Conservation (phyloP, 2,329 filamentous ascomycete genomes). For the Penicillium sp. region DNA sequence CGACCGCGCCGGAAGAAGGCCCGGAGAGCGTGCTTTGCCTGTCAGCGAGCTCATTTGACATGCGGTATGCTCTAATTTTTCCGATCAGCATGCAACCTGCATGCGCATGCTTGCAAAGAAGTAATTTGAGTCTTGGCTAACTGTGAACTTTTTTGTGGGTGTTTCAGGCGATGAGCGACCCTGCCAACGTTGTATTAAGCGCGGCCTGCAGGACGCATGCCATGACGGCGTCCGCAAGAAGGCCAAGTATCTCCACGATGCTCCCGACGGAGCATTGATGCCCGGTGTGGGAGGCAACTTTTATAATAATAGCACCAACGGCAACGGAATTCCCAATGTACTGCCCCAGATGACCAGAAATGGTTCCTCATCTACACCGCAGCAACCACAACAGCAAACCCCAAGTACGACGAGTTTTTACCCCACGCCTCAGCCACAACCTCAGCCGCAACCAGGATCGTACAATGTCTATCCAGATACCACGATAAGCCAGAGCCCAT, state of each 20-base stretch:
- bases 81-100: constrained; percentile 4
- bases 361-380: constrained; percentile 32
- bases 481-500: constrained; percentile 55
- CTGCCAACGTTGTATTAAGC: constrained; percentile 91
- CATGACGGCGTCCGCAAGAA: constrained; percentile 98
- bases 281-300: constrained; percentile 73
- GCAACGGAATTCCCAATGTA: constrained; percentile 32
- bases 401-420: constrained; percentile 36
- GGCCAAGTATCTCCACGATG: constrained; percentile 97
- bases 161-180: constrained; percentile 85
- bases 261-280: constrained; percentile 82
- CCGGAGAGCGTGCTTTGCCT: constrained; percentile 90
- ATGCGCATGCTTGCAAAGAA: neutral
- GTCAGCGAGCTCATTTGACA: constrained; percentile 94
- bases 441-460: constrained; percentile 27
- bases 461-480: constrained; percentile 53
- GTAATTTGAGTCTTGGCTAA: constrained; percentile 7
- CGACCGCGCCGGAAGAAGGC: constrained; percentile 94
- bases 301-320: constrained; percentile 48
- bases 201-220: constrained; percentile 85
- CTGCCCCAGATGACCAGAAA: constrained; percentile 38
- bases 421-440: constrained; percentile 37
- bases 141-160: constrained; percentile 2
- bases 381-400: constrained; percentile 25
- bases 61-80: constrained; percentile 78